Percentiles rank a stretch among this genome's conserved stretches.
Conservation (phyloP, 2,329 filamentous ascomycete genomes). For the Penicillium palitans region DNA sequence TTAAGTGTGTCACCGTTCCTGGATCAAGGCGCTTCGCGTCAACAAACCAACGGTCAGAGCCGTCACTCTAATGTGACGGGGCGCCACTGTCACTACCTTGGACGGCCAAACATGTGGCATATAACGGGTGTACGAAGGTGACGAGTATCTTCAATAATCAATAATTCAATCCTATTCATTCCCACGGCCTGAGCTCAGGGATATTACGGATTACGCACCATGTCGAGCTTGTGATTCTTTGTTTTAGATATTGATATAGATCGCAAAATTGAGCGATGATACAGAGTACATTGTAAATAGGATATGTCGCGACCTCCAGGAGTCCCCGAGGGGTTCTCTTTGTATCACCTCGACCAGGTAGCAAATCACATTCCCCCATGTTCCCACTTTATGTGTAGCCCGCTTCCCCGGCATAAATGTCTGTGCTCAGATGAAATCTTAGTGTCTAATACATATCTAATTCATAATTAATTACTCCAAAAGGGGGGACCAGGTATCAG, state of each 20-base stretch:
- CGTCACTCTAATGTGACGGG: not conserved
- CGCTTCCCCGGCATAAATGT: conserved; percentile 12
- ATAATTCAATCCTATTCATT: not conserved
- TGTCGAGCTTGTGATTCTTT: not conserved
- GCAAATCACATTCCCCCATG: conserved; percentile 22
- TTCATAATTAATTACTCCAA: not conserved
- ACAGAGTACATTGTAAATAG: not conserved
- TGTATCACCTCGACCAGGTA: conserved; percentile 10
- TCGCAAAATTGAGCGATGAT: conserved; percentile 6
- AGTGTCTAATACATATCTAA: conserved; percentile 2
- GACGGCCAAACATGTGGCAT: not conserved
- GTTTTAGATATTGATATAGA: conserved; percentile 3
- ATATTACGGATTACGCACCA: not conserved
- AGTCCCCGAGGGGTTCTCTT: not conserved
- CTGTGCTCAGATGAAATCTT: conserved; percentile 11
- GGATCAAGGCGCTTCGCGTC: not conserved
- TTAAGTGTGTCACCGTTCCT: conserved; percentile 5
- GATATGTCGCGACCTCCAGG: not conserved
- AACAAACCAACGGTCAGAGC: conserved; percentile 4
- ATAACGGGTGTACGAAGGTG: not conserved
- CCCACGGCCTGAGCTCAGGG: not conserved
- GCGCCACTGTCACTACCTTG: not conserved
- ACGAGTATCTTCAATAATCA: not conserved
- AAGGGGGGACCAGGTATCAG: not conserved
- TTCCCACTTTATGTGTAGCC: conserved; percentile 14